Conservation (phyloP, 495 filamentous ascomycete species). For the Xylaria cubensis region DNA sequence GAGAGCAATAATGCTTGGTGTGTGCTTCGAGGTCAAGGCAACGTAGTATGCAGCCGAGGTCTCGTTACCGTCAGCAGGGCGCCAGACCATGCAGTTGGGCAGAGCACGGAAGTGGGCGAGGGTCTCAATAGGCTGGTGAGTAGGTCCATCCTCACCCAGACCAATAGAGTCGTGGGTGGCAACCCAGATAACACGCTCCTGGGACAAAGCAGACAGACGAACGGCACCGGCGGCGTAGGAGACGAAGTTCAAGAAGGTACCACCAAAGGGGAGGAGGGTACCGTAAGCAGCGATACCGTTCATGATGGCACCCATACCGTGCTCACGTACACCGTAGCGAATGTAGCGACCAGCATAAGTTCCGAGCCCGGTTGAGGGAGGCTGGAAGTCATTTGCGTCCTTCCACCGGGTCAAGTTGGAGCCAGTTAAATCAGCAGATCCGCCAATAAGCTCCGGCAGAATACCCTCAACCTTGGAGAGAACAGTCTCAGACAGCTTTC, state of each 20-base stretch:
- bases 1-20: conserved; percentile 89
- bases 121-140: conserved; percentile 99
- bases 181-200: conserved; percentile 91
- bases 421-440: conserved; percentile 96
- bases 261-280: conserved; percentile 89
- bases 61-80: conserved; percentile 98
- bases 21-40: conserved; percentile 87
- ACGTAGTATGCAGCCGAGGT: conserved; percentile 97
- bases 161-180: conserved; percentile 99
- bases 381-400: conserved; percentile 97
- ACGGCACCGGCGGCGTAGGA: conserved; percentile 97
- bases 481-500: conserved; percentile 94
- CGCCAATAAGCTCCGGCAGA: conserved; percentile 91
- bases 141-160: conserved; percentile 98
- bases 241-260: conserved; percentile 99
- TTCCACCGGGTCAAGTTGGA: conserved; percentile 99
- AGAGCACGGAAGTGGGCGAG: conserved; percentile 98
- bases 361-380: conserved; percentile 81
- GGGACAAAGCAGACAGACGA: conserved; percentile 90
- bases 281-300: conserved; percentile 97
- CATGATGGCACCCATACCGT: conserved; percentile 97
- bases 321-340: conserved; percentile 96
- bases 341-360: conserved; percentile 91
- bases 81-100: conserved; percentile 99
- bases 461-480: conserved; percentile 84